Evolutionary conservation across 257 asterid species (phyloP), one percentile per base, ranked within the genome.

Genomic region (Eustoma russellianum): DNA sequence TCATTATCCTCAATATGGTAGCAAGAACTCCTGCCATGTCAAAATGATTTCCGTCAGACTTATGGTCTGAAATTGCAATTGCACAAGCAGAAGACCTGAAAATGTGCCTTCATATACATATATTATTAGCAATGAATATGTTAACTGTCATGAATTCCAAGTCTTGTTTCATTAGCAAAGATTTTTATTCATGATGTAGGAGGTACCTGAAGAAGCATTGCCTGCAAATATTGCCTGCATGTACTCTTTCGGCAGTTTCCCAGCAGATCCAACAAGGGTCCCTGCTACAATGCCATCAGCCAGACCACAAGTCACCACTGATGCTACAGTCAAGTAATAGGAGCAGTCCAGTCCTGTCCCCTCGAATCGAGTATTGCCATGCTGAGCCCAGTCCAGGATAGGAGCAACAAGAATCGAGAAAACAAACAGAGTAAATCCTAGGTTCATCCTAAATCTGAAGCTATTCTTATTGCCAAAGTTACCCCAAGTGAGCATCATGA

Each of bases 161-260:
- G n/a, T n/a, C n/a, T n/a, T n/a, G n/a, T n/a, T n/a, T n/a, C n/a
- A n/a, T n/a, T n/a, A n/a, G n/a, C 30, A 24, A 0, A 24, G 1
- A 24, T 24, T 24, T 4, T 24, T 24, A 24, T 24, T 24, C 30
- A 24, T 24, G 30, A 24, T 24, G 30, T 24, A 4, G 43, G 5
- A 38, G 12, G 9, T 78, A 87, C 96, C 96, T n/a, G 96, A 83
- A 38, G 93, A 79, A 51, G 96, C 94, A 28, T 92, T 81, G 50
- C 96, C 96, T 1, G 92, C 96, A 50, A 87, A 79, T 52, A 87
- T 67, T 8, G 93, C 96, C 59, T 87, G 96, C 96, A 87, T 87
- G 55, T 87, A 87, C 50, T 79, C 74, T 59, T 79, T 81, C 0
- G 96, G 96, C 56, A 83, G 60, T 63, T 71, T 77, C 10, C 89